Percentiles rank a stretch among this genome's conserved stretches.
Evolutionary conservation across 768 basidiomycete genomes (phyloP).

Genomic region (Cystobasidium onofrii): DNA sequence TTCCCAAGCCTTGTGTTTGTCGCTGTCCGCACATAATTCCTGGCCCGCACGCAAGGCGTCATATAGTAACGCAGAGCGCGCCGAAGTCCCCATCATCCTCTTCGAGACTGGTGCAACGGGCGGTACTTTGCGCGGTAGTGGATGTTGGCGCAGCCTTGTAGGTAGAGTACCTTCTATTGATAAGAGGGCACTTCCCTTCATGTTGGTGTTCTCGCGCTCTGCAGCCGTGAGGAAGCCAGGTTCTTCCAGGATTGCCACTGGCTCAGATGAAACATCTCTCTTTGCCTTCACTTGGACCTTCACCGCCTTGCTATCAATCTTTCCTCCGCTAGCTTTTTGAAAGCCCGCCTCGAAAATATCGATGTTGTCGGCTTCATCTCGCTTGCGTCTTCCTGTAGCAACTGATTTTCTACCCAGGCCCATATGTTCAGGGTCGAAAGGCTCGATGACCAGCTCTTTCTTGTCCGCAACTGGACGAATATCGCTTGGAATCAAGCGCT

Average conservation of each 20-base stretch:
- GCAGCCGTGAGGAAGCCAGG: not conserved
- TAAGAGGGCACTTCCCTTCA: not conserved
- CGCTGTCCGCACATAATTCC: slow-evolving; percentile 18
- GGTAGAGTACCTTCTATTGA: not conserved
- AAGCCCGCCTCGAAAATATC: slow-evolving; percentile 18
- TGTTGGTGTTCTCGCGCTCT: not conserved
- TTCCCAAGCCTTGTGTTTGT: slow-evolving; percentile 2
- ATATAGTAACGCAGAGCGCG: not conserved
- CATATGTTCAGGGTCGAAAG: slow-evolving; percentile 28
- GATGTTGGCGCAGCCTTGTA: not conserved
- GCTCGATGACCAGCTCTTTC: slow-evolving; percentile 5
- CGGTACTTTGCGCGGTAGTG: not conserved
- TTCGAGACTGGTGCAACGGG: not conserved
- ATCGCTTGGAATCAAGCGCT: slow-evolving; percentile 69
- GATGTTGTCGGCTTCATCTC: slow-evolving; percentile 50
- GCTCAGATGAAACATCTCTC: not conserved
- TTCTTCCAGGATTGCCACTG: not conserved
- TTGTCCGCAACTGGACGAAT: slow-evolving; percentile 25
- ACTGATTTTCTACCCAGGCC: not conserved
- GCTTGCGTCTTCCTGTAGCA: slow-evolving; percentile 56
- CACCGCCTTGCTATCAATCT: not conserved
- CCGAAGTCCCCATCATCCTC: not conserved
- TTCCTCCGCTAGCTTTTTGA: slow-evolving; percentile 17
- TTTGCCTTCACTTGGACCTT: not conserved
- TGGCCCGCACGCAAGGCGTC: not conserved